Conservation (phyloP, 2,329 filamentous ascomycete genomes). For the Hymenoscyphus infarciens region DNA sequence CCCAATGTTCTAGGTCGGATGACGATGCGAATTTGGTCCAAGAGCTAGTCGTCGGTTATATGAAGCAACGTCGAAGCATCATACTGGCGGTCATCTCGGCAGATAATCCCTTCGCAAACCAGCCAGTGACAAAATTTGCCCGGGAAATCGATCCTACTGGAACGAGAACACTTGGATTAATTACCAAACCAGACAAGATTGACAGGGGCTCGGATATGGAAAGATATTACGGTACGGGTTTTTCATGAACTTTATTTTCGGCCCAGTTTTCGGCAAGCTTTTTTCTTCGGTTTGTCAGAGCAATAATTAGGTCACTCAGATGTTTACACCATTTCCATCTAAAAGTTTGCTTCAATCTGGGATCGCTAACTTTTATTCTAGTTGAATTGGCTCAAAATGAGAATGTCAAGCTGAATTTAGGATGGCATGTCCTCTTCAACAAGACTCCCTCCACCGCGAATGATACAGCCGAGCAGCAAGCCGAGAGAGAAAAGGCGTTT, state of each 20-base stretch:
- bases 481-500: conserved; percentile 23
- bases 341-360: too few species aligned
- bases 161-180: conserved; percentile 43
- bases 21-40: conserved; percentile 18
- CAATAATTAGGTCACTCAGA: too few species aligned
- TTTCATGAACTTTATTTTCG: too few species aligned
- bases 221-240: conserved; percentile 26
- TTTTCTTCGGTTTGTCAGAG: too few species aligned
- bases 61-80: conserved; percentile 42
- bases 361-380: background rate
- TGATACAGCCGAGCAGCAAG: conserved; percentile 26
- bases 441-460: conserved; percentile 39
- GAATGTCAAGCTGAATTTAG: conserved; percentile 41
- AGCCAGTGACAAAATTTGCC: conserved; percentile 40
- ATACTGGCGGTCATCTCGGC: conserved; percentile 46
- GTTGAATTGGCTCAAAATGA: conserved; percentile 40
- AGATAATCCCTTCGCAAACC: conserved; percentile 41
- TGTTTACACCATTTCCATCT: too few species aligned
- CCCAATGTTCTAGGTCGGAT: background rate
- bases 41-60: conserved; percentile 38
- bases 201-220: conserved; percentile 37
- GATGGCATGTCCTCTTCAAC: conserved; percentile 49
- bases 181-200: conserved; percentile 45
- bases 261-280: too few species aligned
- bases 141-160: conserved; percentile 36